Base-by-base conservation (phyloP, 1,284 basidiomycete genomes). In the Boletus chippewaensis region DNA sequence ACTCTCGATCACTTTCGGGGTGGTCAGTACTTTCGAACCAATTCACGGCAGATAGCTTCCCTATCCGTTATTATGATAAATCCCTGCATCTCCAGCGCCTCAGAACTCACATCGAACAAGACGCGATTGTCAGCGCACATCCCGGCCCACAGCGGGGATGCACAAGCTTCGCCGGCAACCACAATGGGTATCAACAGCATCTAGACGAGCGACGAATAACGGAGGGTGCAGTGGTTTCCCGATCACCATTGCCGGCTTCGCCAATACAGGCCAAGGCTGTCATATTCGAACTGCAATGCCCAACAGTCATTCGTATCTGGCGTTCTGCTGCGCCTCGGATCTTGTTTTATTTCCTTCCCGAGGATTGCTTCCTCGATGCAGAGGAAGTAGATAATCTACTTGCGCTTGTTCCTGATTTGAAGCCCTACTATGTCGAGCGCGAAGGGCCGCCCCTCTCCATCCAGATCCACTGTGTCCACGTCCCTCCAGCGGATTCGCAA, bases 251-350 rank as follows among this genome's bases (percentile, higher is more conserved):
- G 11, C 40, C 28, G 2, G 2, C 28, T 15, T 28, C 1, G 2
- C 31, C 18, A 12, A 26, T 43, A 2, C 26, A 48, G 5, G 15
- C 18, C 8, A 57, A 57, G 3, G 44, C 22, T 15, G 12, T 56
- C 2, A 5, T 40, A 4, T 56, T 56, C 10, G 54, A 56, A 15
- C 12, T 55, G 3, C 53, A 47, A 5, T 51, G 53, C 18, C 53
- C 49, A 7, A 2, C 28, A 1, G 22, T 15, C 5, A 2, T 55
- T 22, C 34, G 28, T 26, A 44, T 38, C 7, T 55, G 54, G 54
- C 53, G 53, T 38, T 55, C 49, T 31, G 42, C 39, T 2, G 11
- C 10, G 2, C 2, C 26, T 2, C 49, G 31, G 2, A 20, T 51
- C 20, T 22, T 39, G 10, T 3, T 13, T 18, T 11, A 32, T 41